Percentiles rank a stretch among this genome's conserved stretches.
phyloP scores from a whole-genome alignment of 148 eudicot species.

The Chenopodium album region DNA sequence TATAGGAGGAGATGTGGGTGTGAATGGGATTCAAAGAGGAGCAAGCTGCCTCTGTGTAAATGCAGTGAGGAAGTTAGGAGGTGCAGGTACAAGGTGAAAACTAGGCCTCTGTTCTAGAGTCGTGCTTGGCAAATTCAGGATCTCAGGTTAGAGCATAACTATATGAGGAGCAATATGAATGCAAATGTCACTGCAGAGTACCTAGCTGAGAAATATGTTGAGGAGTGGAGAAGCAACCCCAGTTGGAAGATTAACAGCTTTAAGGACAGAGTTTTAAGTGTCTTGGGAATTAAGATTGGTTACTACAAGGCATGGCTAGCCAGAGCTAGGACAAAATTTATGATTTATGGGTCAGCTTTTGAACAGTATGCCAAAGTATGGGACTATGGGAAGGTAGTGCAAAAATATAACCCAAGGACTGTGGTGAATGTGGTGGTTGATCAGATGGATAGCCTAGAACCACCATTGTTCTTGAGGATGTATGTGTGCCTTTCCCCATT shows the following conservation, averaged over 20 bases:
- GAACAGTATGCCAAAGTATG: neutral
- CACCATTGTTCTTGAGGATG: neutral
- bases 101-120: neutral
- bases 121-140: neutral
- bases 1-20: neutral
- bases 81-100: neutral
- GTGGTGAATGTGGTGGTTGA: neutral
- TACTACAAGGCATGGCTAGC: neutral
- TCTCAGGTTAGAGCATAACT: neutral
- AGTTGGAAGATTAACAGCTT: no score
- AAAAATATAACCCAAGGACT: neutral
- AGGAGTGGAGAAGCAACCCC: neutral
- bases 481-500: neutral
- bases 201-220: neutral
- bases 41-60: neutral
- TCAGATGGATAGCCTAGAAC: neutral
- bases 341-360: neutral
- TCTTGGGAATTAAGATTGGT: neutral
- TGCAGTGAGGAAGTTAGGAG: neutral
- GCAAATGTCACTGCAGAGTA: neutral
- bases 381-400: neutral
- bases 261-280: neutral
- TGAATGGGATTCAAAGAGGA: neutral
- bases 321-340: neutral
- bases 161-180: neutral